Base-by-base conservation (phyloP, 805 yeast species). In the Brettanomyces anomalus region DNA sequence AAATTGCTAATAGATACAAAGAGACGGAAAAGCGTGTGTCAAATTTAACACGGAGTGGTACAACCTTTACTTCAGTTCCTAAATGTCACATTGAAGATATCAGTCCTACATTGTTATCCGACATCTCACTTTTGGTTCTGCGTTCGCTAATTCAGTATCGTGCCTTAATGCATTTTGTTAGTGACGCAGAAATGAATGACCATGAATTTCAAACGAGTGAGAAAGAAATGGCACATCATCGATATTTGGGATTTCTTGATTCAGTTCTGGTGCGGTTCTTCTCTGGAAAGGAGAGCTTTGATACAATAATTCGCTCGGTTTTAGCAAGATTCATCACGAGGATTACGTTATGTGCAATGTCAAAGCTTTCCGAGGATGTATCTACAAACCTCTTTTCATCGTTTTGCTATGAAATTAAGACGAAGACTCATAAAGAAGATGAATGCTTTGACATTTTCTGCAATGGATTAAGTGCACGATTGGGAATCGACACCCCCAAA, bases 1-100 rank as follows among this genome's bases (percentile, higher is more conserved):
- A 83, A 51, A 72, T 81, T 18, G 52, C 80, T 0, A 67, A 79
- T 1, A 68, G 89, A 54, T 54, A 71, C n/a, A 70, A 71, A 2
- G 43, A 39, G 21, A 34, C 37, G 11, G 36, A 40, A 11, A n/a
- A 18, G 10, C 43, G 41, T 8, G 40, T 47, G 6, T 44, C 54
- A 16, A 49, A 53, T 19, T 46, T 49, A 36, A 45, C 43, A 19
- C 56, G 60, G 33, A 54, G 28, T 24, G 28, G 28, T 24, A 11
- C 3, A 7, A 24, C 6, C 10, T 24, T 24, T 24, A 11, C 6
- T 7, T 7, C 28, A 11, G 10, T 24, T 7, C 28, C 28, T 24
- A 24, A 24, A 24, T 24, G 28, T 24, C 28, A 24, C 6, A 24
- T 24, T 7, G 28, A 24, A 11, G 10, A 24, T 24, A 11, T 24